Evolutionary conservation across 345 rosid species (phyloP).

Genomic region (Eucalyptus rudis): DNA sequence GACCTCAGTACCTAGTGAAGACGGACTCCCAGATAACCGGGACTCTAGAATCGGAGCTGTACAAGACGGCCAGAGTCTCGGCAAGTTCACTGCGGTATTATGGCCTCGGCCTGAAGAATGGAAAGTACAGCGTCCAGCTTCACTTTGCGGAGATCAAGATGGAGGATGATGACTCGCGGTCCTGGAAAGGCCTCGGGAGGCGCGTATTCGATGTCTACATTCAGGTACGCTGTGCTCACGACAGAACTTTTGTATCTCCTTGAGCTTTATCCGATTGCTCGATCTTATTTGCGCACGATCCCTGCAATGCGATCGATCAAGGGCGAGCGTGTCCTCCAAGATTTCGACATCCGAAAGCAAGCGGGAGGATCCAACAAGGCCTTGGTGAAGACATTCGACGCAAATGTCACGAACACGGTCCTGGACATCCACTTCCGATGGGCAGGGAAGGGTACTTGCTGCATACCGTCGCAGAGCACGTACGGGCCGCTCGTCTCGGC

Average conservation of each 20-base stretch:
- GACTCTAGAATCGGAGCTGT: conserved; percentile 40
- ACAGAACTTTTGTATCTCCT: neutral
- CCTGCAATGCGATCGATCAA: neutral
- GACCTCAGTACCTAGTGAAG: conserved; percentile 6
- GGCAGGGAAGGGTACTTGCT: conserved; percentile 63
- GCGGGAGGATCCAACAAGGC: conserved; percentile 44
- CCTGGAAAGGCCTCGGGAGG: conserved; percentile 48
- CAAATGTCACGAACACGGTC: conserved; percentile 35
- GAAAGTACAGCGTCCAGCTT: conserved; percentile 28
- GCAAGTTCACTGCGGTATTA: conserved; percentile 39
- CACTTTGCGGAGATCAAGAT: conserved; percentile 44
- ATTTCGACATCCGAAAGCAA: conserved; percentile 32
- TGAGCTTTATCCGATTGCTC: neutral
- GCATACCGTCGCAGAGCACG: conserved; percentile 45
- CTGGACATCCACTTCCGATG: conserved; percentile 43
- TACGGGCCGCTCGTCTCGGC: conserved; percentile 47
- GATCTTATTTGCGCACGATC: neutral
- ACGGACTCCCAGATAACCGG: conserved; percentile 35
- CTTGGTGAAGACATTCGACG: conserved; percentile 15
- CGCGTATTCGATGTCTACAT: conserved; percentile 39
- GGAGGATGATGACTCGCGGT: conserved; percentile 21
- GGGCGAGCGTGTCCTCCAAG: conserved; percentile 31
- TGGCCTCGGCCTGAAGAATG: conserved; percentile 36
- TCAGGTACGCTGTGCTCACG: conserved; percentile 9
- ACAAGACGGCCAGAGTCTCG: conserved; percentile 36